Base-by-base conservation (phyloP, 805 yeast species). In the Hanseniaspora osmophila region DNA sequence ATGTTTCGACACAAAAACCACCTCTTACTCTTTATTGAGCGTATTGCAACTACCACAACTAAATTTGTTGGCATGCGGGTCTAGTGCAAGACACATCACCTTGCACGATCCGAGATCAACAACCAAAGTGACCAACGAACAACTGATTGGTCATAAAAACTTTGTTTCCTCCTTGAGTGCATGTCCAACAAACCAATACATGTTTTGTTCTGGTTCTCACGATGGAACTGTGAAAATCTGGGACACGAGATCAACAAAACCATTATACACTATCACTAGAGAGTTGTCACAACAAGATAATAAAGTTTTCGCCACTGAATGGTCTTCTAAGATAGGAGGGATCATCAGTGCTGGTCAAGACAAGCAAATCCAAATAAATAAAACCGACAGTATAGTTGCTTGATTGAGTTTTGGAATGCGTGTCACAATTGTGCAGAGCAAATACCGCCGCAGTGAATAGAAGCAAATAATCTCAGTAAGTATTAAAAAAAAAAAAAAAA, bases 11-110 rank as follows among this genome's bases (percentile, higher is more conserved):
- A 84, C 96, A 3, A 80, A 83, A 63, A 74, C 83, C 17, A 87
- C 97, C 0, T 83, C 88, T 12, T 88, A 75, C 62, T 80, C 97
- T 10, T 70, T 92, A 51, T 70, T 88, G 40, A 84, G 95, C 0
- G 64, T 88, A 29, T 69, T 78, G 30, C 79, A 79, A 52, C 68
- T 92, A 49, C 76, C 84, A 6, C 69, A 74, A 43, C 66, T 80
- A 44, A 75, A 84, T 50, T 67, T 92, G 46, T 65, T 92, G 30
- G 95, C 88, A 9, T 77, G 90, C 47, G 98, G 98, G n/a, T 86
- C 96, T 1, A 81, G 95, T 11, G 96, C 96, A n/a, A 81, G 98
- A 64, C 97, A 92, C 63, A 88, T 92, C 51, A 80, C 87, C 45
- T 69, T 92, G 49, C 94, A 86, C 58, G 98, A 92, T 61, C 96